Conservation (phyloP, 805 yeast species). For the Barnettozyma pratensis region DNA sequence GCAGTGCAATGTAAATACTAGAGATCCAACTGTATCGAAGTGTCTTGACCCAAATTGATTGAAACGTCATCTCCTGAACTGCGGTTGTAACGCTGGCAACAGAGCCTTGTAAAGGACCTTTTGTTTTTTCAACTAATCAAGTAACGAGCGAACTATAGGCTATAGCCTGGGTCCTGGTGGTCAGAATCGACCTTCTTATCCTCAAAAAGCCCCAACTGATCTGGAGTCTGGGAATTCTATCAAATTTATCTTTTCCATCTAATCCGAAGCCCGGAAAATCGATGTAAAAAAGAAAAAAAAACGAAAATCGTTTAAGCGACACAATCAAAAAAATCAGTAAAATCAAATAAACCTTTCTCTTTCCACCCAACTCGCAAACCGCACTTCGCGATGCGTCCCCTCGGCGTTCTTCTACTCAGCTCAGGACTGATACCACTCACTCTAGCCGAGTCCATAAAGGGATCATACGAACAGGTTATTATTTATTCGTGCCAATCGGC, state of each 20-base stretch:
- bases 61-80: too few relatives aligned
- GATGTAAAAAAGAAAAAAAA: neutral
- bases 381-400: neutral
- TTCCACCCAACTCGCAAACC: neutral
- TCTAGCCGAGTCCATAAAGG: conserved; percentile 14
- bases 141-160: too few relatives aligned
- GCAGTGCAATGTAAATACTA: too few relatives aligned
- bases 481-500: conserved; percentile 22
- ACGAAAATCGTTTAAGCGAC: neutral
- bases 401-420: neutral
- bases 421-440: neutral
- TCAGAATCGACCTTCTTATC: too few relatives aligned
- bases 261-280: neutral
- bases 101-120: too few relatives aligned
- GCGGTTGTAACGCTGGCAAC: too few relatives aligned
- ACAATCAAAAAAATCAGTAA: neutral
- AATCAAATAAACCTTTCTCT: neutral
- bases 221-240: neutral
- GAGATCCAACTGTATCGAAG: too few relatives aligned
- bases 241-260: conserved; percentile 10
- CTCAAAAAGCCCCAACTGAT: too few relatives aligned
- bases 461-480: conserved; percentile 21
- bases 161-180: too few relatives aligned
- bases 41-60: too few relatives aligned
- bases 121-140: too few relatives aligned